Evolutionary conservation across 805 yeast species (phyloP).

Genomic region (Candida silvicultrix): DNA sequence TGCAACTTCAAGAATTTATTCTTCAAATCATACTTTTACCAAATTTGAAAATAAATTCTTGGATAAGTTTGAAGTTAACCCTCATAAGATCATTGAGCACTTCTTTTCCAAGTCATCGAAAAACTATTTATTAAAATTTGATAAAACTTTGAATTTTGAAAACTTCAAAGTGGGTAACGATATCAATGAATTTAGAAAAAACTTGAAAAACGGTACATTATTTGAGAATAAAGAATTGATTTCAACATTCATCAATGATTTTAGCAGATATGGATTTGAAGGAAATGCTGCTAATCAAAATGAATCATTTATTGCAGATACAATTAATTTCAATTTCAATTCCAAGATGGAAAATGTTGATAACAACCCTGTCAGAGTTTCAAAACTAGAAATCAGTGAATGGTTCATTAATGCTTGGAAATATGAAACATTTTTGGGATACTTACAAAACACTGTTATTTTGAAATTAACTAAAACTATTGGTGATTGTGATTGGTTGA

Average conservation of each 20-base stretch:
- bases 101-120: constrained; percentile 30
- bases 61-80: constrained; percentile 35
- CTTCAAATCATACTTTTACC: constrained; percentile 27
- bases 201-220: constrained; percentile 16
- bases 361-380: constrained; percentile 25
- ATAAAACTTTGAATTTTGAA: constrained; percentile 23
- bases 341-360: constrained; percentile 19
- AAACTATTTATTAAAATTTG: constrained; percentile 27
- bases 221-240: constrained; percentile 20
- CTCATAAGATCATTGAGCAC: constrained; percentile 26
- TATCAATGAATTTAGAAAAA: constrained; percentile 17
- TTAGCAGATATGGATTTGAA: constrained; percentile 21
- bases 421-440: constrained; percentile 30
- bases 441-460: constrained; percentile 28
- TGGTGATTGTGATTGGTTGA: constrained; percentile 34
- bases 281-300: constrained; percentile 12
- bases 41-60: constrained; percentile 34
- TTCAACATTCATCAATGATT: constrained; percentile 21
- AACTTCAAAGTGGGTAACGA: constrained; percentile 21
- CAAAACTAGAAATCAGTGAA: constrained; percentile 30
- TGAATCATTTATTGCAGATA: constrained; percentile 20
- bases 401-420: constrained; percentile 36
- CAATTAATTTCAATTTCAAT: constrained; percentile 23
- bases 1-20: constrained; percentile 27
- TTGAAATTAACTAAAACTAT: constrained; percentile 29